A percentile compares a stretch with the other conserved stretches of the same genome.
Conservation (phyloP, 1,139 yeast genomes). For the Saccharomyces hybrid region DNA sequence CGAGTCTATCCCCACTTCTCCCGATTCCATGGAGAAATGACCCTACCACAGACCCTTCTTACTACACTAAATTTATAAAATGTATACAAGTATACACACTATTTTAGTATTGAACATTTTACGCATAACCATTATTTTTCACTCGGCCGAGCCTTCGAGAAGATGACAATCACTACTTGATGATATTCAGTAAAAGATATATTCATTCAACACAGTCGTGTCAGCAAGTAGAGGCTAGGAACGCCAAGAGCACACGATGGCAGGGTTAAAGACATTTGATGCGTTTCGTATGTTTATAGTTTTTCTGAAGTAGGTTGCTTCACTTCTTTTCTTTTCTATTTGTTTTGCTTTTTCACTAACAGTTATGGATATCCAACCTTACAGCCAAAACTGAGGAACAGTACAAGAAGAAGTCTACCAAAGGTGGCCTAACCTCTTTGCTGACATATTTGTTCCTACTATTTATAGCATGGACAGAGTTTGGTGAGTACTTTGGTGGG, state of each 20-base stretch:
- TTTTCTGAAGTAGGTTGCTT: background rate
- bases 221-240: background rate
- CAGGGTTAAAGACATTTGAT: conserved; percentile 57
- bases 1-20: background rate
- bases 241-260: conserved; percentile 15
- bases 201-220: background rate
- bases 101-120: background rate
- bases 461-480: conserved; percentile 71
- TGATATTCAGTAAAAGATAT: background rate
- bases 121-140: background rate
- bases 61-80: background rate
- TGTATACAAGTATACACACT: background rate
- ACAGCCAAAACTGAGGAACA: conserved; percentile 71
- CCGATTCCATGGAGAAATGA: background rate
- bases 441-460: conserved; percentile 52
- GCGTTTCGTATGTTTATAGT: conserved; percentile 56
- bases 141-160: background rate
- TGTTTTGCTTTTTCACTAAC: conserved; percentile 3
- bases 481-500: conserved; percentile 83
- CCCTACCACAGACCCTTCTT: background rate
- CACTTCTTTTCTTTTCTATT: background rate
- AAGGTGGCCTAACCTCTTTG: conserved; percentile 74
- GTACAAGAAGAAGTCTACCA: conserved; percentile 62
- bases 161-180: too few species aligned
- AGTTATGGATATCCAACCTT: background rate